These are phyloP conservation scores for Xylariaceae sp. DNA, from an alignment of 2,329 filamentous ascomycete species.

Conservation along the genomic window DNA sequence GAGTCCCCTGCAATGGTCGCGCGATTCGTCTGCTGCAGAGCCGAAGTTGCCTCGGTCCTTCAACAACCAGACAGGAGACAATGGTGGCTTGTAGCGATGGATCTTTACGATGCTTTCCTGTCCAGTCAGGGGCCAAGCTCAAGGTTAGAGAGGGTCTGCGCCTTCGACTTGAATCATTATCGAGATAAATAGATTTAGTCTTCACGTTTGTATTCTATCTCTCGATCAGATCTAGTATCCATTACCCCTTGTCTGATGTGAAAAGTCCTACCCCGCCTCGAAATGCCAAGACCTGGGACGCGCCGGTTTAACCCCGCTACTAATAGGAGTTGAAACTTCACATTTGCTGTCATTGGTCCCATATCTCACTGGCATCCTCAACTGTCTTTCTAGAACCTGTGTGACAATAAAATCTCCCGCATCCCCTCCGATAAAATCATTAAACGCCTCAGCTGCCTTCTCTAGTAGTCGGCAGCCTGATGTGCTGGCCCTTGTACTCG, in stretches of 20 bases:
- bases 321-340: too few species aligned
- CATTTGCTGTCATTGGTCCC: too few species aligned
- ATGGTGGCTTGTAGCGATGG: constrained; percentile 16
- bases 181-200: constrained; percentile 1
- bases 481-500: constrained; percentile 3
- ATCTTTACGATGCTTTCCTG: constrained; percentile 12
- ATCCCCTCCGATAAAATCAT: constrained; percentile 1
- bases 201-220: too few species aligned
- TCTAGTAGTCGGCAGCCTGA: constrained; percentile 7
- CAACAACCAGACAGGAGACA: constrained; percentile 6
- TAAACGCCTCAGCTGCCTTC: constrained; percentile 6
- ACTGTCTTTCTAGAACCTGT: too few species aligned
- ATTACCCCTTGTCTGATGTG: too few species aligned
- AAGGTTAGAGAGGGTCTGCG: constrained; percentile 12
- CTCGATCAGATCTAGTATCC: too few species aligned
- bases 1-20: constrained; percentile 11
- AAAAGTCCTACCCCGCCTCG: too few species aligned
- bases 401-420: too few species aligned
- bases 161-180: constrained; percentile 13
- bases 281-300: too few species aligned
- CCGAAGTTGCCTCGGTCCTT: constrained; percentile 8
- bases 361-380: too few species aligned
- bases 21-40: constrained; percentile 14
- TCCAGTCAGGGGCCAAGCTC: constrained; percentile 7
- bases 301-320: too few species aligned